Percentiles rank a stretch among this genome's conserved stretches.
These are phyloP conservation scores for Deinandra increscens DNA, from an alignment of 129 eudicot species.

Conservation along the genomic window DNA sequence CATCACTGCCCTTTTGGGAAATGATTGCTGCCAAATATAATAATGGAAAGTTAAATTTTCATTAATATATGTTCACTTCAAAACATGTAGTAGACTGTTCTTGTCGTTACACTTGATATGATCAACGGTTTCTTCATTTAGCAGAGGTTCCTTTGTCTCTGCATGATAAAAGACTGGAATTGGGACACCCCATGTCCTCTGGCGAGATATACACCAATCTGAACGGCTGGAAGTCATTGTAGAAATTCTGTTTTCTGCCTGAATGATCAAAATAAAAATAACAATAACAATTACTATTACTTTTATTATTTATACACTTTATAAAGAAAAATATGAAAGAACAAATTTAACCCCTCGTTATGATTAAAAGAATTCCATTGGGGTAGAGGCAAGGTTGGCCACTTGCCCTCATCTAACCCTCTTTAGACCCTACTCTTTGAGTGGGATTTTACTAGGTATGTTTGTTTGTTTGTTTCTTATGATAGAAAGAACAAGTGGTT, in stretches of 20 bases:
- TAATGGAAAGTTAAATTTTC: conserved; percentile 1
- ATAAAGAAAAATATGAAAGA: neutral
- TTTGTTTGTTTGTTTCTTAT: too few species aligned
- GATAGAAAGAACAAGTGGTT: neutral
- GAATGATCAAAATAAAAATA: neutral
- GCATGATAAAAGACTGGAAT: conserved; percentile 96
- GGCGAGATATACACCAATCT: conserved; percentile 99
- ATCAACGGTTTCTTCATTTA: conserved; percentile 81
- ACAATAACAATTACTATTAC: neutral
- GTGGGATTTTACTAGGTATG: too few species aligned
- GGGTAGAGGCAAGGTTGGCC: too few species aligned
- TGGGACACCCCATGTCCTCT: conserved; percentile 99
- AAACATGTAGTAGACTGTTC: neutral
- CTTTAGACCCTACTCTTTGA: too few species aligned
- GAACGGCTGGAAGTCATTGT: conserved; percentile 92
- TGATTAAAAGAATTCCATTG: neutral
- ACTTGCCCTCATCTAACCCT: too few species aligned
- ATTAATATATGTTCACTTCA: neutral
- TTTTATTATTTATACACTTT: neutral
- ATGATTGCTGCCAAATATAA: conserved; percentile 70
- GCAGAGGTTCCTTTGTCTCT: conserved; percentile 81
- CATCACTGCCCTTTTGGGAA: conserved; percentile 95
- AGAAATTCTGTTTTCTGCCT: conserved; percentile 88
- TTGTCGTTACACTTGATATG: conserved; percentile 71
- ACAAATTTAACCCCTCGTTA: neutral